Base-by-base conservation (phyloP, 2,329 filamentous ascomycete species). In the Fusarium newnesense region DNA sequence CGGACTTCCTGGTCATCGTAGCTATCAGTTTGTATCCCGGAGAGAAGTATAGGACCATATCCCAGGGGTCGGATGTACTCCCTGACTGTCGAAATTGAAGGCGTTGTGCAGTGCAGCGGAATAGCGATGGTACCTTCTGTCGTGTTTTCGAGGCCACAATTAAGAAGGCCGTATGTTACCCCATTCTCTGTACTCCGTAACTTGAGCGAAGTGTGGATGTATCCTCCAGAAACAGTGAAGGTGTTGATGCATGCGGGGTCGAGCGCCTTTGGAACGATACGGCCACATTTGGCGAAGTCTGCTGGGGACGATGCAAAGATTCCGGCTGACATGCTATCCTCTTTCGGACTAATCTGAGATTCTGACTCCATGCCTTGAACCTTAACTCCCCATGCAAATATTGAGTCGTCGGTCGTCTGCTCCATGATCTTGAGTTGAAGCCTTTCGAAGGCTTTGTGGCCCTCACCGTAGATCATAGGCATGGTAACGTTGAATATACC, bases 401-500 rank as follows among this genome's bases (percentile, higher is more conserved):
- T 49, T 15, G 60, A 66, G 19, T 66, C 63, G 5, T 66, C 63
- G 5, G 43, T 34, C 7, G 60, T 66, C 7, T 66, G 60, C 6
- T 57, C 60, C 42, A 66, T 37, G 3, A 66, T 66, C 28, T 66
- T 66, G 1, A 57, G 42, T 16, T 66, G 63, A 8, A 66, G 18
- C 18, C 60, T n/a, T 4, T 66, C 36, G 7, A 66, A 66, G 0
- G 60, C 63, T 16, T 47, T 42, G 1, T 18, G 19, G 4, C 60
- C 26, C 26, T 66, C 63, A 3, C 60, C 63, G 8, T 66, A 64
- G 2, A 66, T 57, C 60, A 66, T 64, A 1, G 60, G 60, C 60
- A 66, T 66, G 1, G 59, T 28, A 10, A 66, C 11, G 7, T 57
- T 32, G 11, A 66, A 66, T 7, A 64, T 49, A 2, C 63, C 60